Conservation (phyloP, 2,329 filamentous ascomycete species). For the Diaporthe amygdali region DNA sequence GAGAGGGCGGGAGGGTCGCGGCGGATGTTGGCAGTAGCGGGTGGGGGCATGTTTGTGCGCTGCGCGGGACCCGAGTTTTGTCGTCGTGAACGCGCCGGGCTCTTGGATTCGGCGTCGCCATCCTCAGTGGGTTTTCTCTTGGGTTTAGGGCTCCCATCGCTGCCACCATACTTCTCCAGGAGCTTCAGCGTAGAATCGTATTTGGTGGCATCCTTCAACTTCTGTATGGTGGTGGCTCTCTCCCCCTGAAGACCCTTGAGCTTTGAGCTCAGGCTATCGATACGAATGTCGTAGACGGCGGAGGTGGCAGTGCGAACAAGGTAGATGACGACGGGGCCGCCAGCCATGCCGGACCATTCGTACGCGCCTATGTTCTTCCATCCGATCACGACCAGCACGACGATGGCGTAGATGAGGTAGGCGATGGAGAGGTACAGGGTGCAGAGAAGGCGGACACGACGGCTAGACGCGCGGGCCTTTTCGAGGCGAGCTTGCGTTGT, state of each 20-base stretch:
- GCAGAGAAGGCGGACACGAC: constrained; percentile 83
- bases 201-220: constrained; percentile 92
- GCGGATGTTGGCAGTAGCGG: constrained; percentile 67
- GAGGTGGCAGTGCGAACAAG: constrained; percentile 69
- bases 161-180: constrained; percentile 89
- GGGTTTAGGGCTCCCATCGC: constrained; percentile 52
- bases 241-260: constrained; percentile 80
- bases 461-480: constrained; percentile 70
- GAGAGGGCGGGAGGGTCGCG: constrained; percentile 37
- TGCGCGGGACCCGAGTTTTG: constrained; percentile 32
- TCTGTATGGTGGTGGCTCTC: constrained; percentile 86
- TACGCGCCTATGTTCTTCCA: constrained; percentile 76
- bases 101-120: constrained; percentile 28
- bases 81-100: constrained; percentile 1
- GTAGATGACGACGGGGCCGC: constrained; percentile 85
- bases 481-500: constrained; percentile 77
- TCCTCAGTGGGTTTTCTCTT: constrained; percentile 33
- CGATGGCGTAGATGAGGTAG: constrained; percentile 85
- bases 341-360: constrained; percentile 81
- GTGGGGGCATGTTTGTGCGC: constrained; percentile 60
- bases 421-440: constrained; percentile 90
- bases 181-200: constrained; percentile 94
- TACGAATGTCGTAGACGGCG: constrained; percentile 80
- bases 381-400: constrained; percentile 84
- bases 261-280: constrained; percentile 69